Conservation (phyloP, 139 green algal species). For the Chlamydomonas sp. region DNA sequence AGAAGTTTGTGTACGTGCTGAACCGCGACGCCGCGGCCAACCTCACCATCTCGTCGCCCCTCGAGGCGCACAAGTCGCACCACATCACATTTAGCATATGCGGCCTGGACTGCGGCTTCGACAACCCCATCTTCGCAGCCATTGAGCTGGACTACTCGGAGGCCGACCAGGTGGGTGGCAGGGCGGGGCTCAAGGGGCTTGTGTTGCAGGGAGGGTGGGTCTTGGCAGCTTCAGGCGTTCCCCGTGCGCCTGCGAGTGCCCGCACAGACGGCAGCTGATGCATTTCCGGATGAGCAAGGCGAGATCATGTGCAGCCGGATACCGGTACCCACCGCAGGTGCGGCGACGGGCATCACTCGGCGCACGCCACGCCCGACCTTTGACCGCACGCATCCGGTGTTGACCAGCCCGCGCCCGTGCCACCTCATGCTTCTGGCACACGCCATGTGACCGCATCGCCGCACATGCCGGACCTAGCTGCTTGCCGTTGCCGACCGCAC, state of each 20-base stretch:
- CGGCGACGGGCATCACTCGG: too few relatives aligned
- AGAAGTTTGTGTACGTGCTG: constrained; percentile 99
- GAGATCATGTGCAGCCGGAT: too few relatives aligned
- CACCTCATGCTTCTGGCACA: too few relatives aligned
- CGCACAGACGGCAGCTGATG: too few relatives aligned
- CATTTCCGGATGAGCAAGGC: too few relatives aligned
- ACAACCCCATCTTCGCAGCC: constrained; percentile 98
- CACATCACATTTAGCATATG: constrained; percentile 86
- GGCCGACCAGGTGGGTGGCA: constrained; percentile 79
- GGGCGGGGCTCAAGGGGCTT: not conserved
- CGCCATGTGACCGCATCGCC: too few relatives aligned
- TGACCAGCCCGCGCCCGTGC: too few relatives aligned
- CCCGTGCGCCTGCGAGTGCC: not conserved
- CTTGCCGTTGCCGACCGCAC: too few relatives aligned
- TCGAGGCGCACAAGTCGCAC: constrained; percentile 97
- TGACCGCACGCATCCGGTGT: too few relatives aligned
- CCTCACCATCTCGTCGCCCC: constrained; percentile 96
- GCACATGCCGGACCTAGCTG: too few relatives aligned
- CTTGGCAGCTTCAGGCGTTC: not conserved
- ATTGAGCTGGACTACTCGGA: constrained; percentile 98
- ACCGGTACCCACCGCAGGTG: too few relatives aligned
- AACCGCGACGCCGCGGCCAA: constrained; percentile 94
- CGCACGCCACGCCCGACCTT: too few relatives aligned
- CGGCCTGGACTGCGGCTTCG: constrained; percentile 96
- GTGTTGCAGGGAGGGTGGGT: not conserved